phyloP scores from a whole-genome alignment of 1,284 basidiomycete genomes.

The Golubevia sp. region DNA sequence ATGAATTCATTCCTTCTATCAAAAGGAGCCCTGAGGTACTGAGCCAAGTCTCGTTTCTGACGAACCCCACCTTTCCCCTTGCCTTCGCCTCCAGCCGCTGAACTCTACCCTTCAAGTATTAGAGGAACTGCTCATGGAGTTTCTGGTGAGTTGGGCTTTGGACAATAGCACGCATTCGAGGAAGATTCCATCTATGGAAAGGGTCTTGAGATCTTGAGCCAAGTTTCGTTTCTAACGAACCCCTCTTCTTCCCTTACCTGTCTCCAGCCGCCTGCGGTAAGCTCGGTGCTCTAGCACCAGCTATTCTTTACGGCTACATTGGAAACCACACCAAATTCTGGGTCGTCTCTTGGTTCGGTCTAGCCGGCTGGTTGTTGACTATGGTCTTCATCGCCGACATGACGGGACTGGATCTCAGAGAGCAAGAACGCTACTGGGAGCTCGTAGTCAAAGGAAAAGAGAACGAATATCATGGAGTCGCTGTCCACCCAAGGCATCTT shows the following conservation, averaged over 20 bases:
- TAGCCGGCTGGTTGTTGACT: slow-evolving; percentile 65
- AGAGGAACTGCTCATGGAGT: slow-evolving; percentile 63
- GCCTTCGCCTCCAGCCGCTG: no score
- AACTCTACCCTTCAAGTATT: slow-evolving; percentile 61
- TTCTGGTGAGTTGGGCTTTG: no score
- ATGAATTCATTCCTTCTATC: no score
- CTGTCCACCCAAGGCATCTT: slow-evolving; percentile 67
- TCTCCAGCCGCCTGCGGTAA: slow-evolving; percentile 63
- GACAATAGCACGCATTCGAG: no score
- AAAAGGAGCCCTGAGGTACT: no score
- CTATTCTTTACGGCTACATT: slow-evolving; percentile 63
- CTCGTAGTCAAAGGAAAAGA: slow-evolving; percentile 65
- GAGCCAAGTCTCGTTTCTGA: no score
- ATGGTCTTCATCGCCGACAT: slow-evolving; percentile 66
- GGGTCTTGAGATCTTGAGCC: no score
- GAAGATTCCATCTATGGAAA: no score
- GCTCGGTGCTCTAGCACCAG: slow-evolving; percentile 60
- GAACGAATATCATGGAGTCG: slow-evolving; percentile 67
- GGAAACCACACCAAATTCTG: slow-evolving; percentile 32
- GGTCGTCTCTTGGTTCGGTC: slow-evolving; percentile 67
- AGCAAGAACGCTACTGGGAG: slow-evolving; percentile 68
- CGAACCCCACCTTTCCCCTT: no score
- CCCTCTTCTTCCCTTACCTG: no score
- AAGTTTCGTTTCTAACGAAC: no score
- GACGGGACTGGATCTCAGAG: slow-evolving; percentile 67